These are phyloP conservation scores for Citrus australasica DNA, from an alignment of 345 rosid genomes.

Conservation along the genomic window DNA sequence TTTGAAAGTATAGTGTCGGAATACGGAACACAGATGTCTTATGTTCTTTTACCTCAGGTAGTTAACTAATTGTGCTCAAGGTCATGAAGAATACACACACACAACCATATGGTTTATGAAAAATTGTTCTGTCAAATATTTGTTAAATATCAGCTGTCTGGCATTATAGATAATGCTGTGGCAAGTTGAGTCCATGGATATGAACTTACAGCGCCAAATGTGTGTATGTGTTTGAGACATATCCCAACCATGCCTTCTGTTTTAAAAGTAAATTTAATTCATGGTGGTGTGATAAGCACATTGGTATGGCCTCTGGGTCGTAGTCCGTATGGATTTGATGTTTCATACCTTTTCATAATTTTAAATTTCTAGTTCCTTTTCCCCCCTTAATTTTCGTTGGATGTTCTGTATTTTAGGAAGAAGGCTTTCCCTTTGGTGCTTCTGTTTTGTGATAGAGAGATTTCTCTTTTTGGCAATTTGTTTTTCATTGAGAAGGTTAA, in stretches of 20 bases:
- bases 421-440: not conserved
- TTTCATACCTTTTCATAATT: not conserved
- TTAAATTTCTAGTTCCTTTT: not conserved
- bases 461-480: not conserved
- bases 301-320: not conserved
- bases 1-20: conserved; percentile 52
- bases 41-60: conserved; percentile 71
- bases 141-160: not conserved
- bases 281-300: not conserved
- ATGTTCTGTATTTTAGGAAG: not conserved
- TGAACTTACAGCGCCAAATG: not conserved
- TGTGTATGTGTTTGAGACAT: not conserved
- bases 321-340: not conserved
- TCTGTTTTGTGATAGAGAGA: not conserved
- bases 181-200: not conserved
- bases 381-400: not conserved
- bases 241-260: not conserved
- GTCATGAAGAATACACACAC: not conserved
- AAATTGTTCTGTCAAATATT: not conserved
- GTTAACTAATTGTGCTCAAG: conserved; percentile 7
- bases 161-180: not conserved
- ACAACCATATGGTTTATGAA: not conserved
- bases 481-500: not conserved
- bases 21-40: conserved; percentile 63
- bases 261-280: not conserved